Base-by-base conservation (phyloP, 1,284 basidiomycete species). In the Schizophyllum commune region DNA sequence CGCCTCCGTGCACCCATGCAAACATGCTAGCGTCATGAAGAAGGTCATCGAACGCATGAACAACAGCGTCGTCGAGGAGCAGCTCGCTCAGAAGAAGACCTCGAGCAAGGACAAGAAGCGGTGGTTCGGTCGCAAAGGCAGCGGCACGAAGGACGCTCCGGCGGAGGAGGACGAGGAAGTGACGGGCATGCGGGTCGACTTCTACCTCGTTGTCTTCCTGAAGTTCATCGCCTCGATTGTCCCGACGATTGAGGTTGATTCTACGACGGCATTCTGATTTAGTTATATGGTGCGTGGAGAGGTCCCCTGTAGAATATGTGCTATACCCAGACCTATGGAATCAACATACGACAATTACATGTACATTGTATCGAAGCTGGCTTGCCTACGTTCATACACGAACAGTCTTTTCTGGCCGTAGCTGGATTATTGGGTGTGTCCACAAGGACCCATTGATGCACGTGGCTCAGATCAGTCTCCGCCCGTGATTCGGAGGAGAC, bases 31-130 rank as follows among this genome's bases (percentile, higher is more conserved):
- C 72, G 97, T 99, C 60, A 99, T 99, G 97, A 98, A 97, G 83
- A 99, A 98, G 75, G 94, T 99, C 66, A 98, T 99, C 70, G 96
- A 98, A 74, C 84, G 96, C 60, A 98, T 99, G 95, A 97, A 98
- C 74, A 86, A 88, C 73, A 87, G 86, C 64, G 87, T 92, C 54
- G 83, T 90, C 56, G 90, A 88, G 62, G 87, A 91, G 72, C 89
- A 92, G 71, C 81, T 86, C 59, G 80, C 83, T 47, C 78, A 81
- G 64, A 79, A 81, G 67, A 84, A 84, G 68, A 68, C 75, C 58
- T 65, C 73, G 11, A 52, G 73, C 15, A 83, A 81, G 66, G 75
- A 76, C 55, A 89, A 91, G 82, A 94, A 92, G 79, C 95, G 93
- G 77, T 94, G 94, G 55, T 91, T 95, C 69, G 81, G 88, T 66